phyloP scores from a whole-genome alignment of 1,284 basidiomycete genomes.

The Ustilago curta region DNA sequence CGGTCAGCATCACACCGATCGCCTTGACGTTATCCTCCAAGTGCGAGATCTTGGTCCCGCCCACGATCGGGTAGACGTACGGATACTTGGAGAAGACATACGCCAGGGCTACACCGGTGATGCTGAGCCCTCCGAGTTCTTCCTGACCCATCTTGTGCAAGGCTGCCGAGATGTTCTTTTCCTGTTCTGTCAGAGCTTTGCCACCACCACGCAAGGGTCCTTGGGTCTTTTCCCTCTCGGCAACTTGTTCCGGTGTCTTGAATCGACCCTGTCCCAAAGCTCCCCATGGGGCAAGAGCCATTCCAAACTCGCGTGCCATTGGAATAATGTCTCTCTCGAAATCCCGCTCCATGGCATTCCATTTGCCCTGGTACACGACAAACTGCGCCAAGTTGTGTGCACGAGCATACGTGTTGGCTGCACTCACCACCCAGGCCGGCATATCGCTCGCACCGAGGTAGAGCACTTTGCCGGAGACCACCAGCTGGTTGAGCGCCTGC shows the following conservation, averaged over 20 bases:
- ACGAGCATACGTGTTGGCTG: constrained; percentile 74
- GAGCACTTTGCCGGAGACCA: constrained; percentile 72
- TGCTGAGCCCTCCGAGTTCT: constrained; percentile 38
- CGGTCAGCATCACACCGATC: constrained; percentile 42
- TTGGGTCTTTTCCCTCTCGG: constrained; percentile 46
- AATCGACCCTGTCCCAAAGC: constrained; percentile 73
- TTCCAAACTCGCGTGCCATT: constrained; percentile 72
- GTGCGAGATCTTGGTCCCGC: constrained; percentile 52
- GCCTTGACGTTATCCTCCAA: constrained; percentile 58
- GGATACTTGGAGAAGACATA: constrained; percentile 47
- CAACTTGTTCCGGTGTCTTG: constrained; percentile 59
- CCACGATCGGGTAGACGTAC: constrained; percentile 53
- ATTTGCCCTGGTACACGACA: constrained; percentile 75
- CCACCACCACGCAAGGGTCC: constrained; percentile 50
- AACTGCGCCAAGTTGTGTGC: constrained; percentile 73
- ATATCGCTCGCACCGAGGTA: constrained; percentile 72
- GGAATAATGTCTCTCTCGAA: constrained; percentile 77
- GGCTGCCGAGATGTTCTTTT: constrained; percentile 49
- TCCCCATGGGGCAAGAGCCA: constrained; percentile 74
- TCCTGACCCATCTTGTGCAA: constrained; percentile 60
- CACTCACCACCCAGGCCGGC: constrained; percentile 75
- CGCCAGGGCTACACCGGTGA: constrained; percentile 48
- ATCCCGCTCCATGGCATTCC: constrained; percentile 73
- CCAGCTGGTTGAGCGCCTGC: constrained; percentile 73
- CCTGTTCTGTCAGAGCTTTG: constrained; percentile 38